Percentiles rank a stretch among this genome's conserved stretches.
Conservation (phyloP, 495 filamentous ascomycete species). For the Daldinia caldariorum region DNA sequence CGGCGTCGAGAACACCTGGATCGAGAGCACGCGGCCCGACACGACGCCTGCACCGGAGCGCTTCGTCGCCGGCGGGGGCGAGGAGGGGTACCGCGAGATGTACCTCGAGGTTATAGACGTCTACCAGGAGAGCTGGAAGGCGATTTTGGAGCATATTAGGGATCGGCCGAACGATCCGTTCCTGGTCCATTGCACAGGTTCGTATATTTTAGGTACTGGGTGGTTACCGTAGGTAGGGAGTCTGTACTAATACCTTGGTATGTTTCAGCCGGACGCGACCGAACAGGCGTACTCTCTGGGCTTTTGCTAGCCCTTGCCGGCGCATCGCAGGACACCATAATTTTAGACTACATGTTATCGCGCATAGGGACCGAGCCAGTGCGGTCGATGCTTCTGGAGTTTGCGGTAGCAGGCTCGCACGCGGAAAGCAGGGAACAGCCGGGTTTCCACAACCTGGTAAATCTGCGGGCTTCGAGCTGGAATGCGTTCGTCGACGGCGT, state of each 20-base stretch:
- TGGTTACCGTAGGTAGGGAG: neutral
- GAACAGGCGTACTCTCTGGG: slow-evolving; percentile 69
- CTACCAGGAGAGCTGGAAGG: slow-evolving; percentile 49
- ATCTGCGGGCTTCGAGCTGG: slow-evolving; percentile 50
- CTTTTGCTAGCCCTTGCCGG: slow-evolving; percentile 66
- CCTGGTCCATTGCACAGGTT: slow-evolving; percentile 64
- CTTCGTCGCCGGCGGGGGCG: slow-evolving; percentile 55
- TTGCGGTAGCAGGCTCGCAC: slow-evolving; percentile 48
- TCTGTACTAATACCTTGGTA: slow-evolving; percentile 23
- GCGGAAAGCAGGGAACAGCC: slow-evolving; percentile 46
- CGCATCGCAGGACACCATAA: slow-evolving; percentile 55
- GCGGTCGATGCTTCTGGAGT: slow-evolving; percentile 53
- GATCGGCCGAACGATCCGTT: slow-evolving; percentile 50
- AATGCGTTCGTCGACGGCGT: slow-evolving; percentile 52
- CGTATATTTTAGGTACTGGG: slow-evolving; percentile 30
- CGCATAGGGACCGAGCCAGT: slow-evolving; percentile 59
- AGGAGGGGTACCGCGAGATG: slow-evolving; percentile 52
- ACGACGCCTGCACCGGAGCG: slow-evolving; percentile 44
- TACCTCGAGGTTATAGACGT: slow-evolving; percentile 55
- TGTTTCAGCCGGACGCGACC: slow-evolving; percentile 66
- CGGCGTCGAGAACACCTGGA: slow-evolving; percentile 56
- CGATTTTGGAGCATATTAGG: slow-evolving; percentile 52
- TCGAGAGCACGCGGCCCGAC: slow-evolving; percentile 45
- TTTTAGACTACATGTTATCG: slow-evolving; percentile 62
- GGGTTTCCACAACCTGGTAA: slow-evolving; percentile 56